Evolutionary conservation across 768 basidiomycete species (phyloP).

Genomic region (Kondoa subrosea): DNA sequence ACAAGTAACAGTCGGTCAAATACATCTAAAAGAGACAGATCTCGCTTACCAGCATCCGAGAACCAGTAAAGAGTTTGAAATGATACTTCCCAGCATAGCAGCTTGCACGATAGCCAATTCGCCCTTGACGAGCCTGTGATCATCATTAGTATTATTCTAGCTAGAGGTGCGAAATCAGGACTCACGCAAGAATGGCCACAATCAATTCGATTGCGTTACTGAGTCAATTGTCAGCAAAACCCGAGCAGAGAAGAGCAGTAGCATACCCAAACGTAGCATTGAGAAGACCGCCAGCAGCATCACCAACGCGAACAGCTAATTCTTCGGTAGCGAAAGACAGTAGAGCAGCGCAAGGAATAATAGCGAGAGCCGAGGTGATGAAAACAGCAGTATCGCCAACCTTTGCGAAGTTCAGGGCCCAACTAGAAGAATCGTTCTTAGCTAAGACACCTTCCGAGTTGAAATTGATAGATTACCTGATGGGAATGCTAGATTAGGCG

Average conservation of each 20-base stretch:
- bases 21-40: background rate
- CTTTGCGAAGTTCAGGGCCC: constrained; percentile 22
- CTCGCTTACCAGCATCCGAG: constrained; percentile 46
- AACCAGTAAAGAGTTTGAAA: constrained; percentile 61
- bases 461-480: too few species aligned
- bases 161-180: too few species aligned
- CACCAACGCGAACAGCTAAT: constrained; percentile 57
- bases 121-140: constrained; percentile 53
- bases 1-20: background rate
- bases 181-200: constrained; percentile 49
- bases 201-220: constrained; percentile 27
- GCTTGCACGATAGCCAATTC: constrained; percentile 66
- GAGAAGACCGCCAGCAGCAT: constrained; percentile 37
- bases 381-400: constrained; percentile 24
- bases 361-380: constrained; percentile 37
- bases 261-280: constrained; percentile 47
- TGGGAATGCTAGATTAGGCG: background rate
- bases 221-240: background rate
- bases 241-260: background rate
- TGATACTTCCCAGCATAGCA: constrained; percentile 60
- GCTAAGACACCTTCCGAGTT: too few species aligned
- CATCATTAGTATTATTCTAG: too few species aligned
- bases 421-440: too few species aligned
- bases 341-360: constrained; percentile 19
- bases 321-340: constrained; percentile 60